These are phyloP conservation scores for Capsicum baccatum DNA, from an alignment of 257 asterid genomes.

Conservation along the genomic window DNA sequence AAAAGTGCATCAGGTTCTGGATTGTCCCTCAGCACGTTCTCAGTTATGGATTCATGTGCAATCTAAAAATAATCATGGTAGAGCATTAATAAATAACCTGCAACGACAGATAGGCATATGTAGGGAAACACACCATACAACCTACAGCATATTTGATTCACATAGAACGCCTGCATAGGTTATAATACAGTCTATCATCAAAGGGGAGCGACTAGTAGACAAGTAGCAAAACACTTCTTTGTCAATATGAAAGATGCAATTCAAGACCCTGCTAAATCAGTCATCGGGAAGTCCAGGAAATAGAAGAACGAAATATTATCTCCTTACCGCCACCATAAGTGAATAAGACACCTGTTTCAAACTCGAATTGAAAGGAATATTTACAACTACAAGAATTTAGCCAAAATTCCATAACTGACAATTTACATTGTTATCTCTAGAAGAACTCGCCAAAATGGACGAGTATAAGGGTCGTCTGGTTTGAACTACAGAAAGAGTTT, in stretches of 20 bases:
- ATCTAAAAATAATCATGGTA: conserved; percentile 46
- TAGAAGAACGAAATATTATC: conserved; percentile 15
- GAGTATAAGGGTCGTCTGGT: not conserved
- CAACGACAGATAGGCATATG: not conserved
- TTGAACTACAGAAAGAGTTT: not conserved
- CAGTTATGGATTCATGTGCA: conserved; percentile 44
- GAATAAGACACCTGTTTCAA: not conserved
- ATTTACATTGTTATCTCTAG: not conserved
- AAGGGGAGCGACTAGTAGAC: conserved; percentile 1
- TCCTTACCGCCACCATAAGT: not conserved
- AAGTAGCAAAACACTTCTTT: not conserved
- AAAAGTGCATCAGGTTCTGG: conserved; percentile 23
- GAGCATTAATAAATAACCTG: not conserved
- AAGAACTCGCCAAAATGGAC: not conserved
- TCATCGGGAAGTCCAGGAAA: not conserved
- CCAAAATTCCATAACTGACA: not conserved
- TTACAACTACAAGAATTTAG: not conserved
- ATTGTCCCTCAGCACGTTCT: conserved; percentile 23
- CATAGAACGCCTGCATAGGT: not conserved
- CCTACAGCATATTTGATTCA: not conserved
- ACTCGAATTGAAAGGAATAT: not conserved
- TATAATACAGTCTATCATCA: conserved; percentile 17
- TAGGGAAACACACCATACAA: conserved; percentile 5
- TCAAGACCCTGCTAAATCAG: conserved; percentile 9
- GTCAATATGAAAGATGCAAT: not conserved